Evolutionary conservation across 192 early-diverging fungal species (phyloP).

Genomic region (Coemansia brasiliensis): DNA sequence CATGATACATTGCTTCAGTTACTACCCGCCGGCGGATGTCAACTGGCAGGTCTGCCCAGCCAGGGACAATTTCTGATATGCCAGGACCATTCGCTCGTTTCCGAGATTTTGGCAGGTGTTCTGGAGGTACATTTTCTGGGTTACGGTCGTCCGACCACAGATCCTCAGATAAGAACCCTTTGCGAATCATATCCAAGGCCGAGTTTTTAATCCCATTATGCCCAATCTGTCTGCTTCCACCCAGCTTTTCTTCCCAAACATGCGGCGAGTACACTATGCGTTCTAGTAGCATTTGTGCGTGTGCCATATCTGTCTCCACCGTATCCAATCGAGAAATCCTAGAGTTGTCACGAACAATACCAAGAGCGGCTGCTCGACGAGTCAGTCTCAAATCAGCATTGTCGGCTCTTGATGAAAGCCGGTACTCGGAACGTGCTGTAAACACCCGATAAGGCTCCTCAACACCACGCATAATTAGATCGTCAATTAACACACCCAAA

Average conservation of each 20-base stretch:
- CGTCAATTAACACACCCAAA: constrained; percentile 80
- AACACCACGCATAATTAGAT: constrained; percentile 78
- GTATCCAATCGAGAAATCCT: constrained; percentile 39
- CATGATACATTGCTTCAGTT: constrained; percentile 68
- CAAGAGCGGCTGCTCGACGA: constrained; percentile 63
- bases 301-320: constrained; percentile 51
- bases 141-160: constrained; percentile 45
- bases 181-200: constrained; percentile 56
- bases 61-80: constrained; percentile 57
- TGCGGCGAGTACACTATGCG: constrained; percentile 53
- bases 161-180: constrained; percentile 45
- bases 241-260: constrained; percentile 56
- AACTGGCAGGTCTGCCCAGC: constrained; percentile 55
- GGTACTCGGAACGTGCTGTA: constrained; percentile 80
- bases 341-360: constrained; percentile 51
- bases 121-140: constrained; percentile 15
- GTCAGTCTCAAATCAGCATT: constrained; percentile 79
- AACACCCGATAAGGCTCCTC: constrained; percentile 83
- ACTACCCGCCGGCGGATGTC: constrained; percentile 57
- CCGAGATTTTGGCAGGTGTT: constrained; percentile 4
- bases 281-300: constrained; percentile 56
- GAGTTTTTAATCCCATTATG: constrained; percentile 42
- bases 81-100: constrained; percentile 2
- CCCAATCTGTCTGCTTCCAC: constrained; percentile 26
- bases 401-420: constrained; percentile 72